Base-by-base conservation (phyloP, 2,329 filamentous ascomycete genomes). In the Dactylellina sp. region DNA sequence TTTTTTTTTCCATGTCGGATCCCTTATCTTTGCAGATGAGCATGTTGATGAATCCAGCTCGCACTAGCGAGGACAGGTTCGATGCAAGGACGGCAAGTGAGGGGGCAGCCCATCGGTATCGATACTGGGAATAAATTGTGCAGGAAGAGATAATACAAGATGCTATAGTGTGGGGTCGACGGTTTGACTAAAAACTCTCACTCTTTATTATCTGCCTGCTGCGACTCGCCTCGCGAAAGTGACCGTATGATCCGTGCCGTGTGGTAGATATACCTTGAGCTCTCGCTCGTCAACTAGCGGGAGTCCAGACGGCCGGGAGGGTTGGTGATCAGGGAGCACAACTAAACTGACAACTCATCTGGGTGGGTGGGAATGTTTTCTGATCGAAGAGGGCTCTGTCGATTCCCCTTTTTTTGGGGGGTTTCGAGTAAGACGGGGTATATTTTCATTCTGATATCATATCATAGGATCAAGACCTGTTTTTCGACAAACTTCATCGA, bases 11-110 rank as follows among this genome's bases (percentile, higher is more conserved):
- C 37, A 32, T 32, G 37, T 40, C 5, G 9, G 37, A 40, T 6
- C 6, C 12, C 37, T 40, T 40, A 40, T 40, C 37, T 3, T 16
- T 40, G 37, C 37, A 40, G 37, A 40, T 16, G 37, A 16, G n/a
- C 37, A 40, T 16, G 3, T 40, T 40, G 9, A 12, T 16, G 5
- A 35, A 12, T 12, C 12, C 12, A 50, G n/a, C n/a, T 25, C 12
- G 11, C 11, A 7, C 25, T 37, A 14, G 14, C 18, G 14, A 46
- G 42, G 6, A 9, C 6, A 24, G 18, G 42, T 22, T 6, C 7
- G 20, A 40, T 55, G 50, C 50, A 55, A 55, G 50, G 50, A 55
- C 50, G 50, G 50, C 50, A 55, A 55, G 50, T 32, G 39, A 32
- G 40, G 50, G 50, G 50, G 50, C 1, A 52, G 49, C 2, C 9